Evolutionary conservation across 352 stramenopile species (phyloP).

Genomic region (Aphanomyces cochlioides): DNA sequence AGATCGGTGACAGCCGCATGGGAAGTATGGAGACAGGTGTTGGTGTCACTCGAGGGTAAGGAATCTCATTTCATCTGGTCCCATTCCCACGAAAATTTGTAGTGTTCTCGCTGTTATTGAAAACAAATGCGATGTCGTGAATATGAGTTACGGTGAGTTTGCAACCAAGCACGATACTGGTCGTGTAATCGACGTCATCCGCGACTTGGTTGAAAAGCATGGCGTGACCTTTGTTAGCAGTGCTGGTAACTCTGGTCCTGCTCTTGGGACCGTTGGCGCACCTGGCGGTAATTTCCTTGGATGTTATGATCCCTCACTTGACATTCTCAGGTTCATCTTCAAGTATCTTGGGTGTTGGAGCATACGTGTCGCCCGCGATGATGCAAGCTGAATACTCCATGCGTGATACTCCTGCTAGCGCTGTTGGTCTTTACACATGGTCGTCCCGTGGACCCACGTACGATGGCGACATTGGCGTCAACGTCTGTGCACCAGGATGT

Average conservation of each 20-base stretch:
- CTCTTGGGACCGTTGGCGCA: slow-evolving; percentile 89
- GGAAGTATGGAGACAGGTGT: slow-evolving; percentile 92
- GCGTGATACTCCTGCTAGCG: slow-evolving; percentile 36
- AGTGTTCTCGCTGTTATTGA: slow-evolving; percentile 88
- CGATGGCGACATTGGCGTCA: slow-evolving; percentile 89
- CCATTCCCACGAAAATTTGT: too few relatives aligned
- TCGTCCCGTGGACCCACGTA: slow-evolving; percentile 88
- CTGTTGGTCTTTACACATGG: slow-evolving; percentile 84
- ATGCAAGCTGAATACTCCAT: slow-evolving; percentile 91
- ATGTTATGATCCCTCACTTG: not conserved
- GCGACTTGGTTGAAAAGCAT: slow-evolving; percentile 89
- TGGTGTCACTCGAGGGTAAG: slow-evolving; percentile 24
- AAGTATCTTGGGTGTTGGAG: slow-evolving; percentile 88
- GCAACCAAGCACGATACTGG: slow-evolving; percentile 82
- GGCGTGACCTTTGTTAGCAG: slow-evolving; percentile 92
- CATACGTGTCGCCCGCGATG: slow-evolving; percentile 94
- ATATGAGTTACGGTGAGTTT: slow-evolving; percentile 96
- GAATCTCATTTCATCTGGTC: slow-evolving; percentile 42
- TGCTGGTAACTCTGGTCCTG: slow-evolving; percentile 95
- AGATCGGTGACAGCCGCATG: slow-evolving; percentile 94
- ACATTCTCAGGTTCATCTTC: slow-evolving; percentile 52
- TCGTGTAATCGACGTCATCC: slow-evolving; percentile 84
- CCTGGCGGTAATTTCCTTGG: slow-evolving; percentile 52
- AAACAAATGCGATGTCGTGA: slow-evolving; percentile 91
- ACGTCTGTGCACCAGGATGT: slow-evolving; percentile 91